Conservation (phyloP, 345 rosid genomes). For the Eucalyptus caleyi region DNA sequence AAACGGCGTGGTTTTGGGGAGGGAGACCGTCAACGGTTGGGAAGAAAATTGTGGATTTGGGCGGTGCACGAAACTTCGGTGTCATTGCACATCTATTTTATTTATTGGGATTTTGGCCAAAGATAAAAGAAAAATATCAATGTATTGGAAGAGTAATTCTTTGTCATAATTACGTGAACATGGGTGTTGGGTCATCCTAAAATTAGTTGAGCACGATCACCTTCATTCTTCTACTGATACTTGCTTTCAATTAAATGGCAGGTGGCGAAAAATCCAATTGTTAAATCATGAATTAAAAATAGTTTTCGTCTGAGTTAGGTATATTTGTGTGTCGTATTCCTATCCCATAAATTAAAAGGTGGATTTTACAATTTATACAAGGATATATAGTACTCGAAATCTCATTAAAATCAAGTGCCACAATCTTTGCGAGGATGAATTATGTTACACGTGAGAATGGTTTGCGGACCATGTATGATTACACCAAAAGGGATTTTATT, state of each 20-base stretch:
- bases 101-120: neutral
- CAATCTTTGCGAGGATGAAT: neutral
- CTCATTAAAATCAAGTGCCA: neutral
- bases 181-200: too few relatives aligned
- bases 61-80: neutral
- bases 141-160: neutral
- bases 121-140: neutral
- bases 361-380: too few relatives aligned
- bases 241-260: neutral
- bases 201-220: neutral
- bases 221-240: too few relatives aligned
- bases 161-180: neutral
- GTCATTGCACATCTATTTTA: neutral
- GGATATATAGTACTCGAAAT: neutral
- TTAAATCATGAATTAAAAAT: neutral
- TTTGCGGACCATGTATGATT: accelerated
- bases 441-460: neutral
- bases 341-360: accelerated
- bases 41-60: neutral
- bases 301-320: accelerated
- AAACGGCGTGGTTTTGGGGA: neutral
- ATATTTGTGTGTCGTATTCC: accelerated
- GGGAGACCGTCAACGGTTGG: neutral
- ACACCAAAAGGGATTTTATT: neutral
- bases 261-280: accelerated